These are phyloP conservation scores for Leptographium wingfieldii DNA, from an alignment of 2,329 filamentous ascomycete genomes.

Conservation along the genomic window DNA sequence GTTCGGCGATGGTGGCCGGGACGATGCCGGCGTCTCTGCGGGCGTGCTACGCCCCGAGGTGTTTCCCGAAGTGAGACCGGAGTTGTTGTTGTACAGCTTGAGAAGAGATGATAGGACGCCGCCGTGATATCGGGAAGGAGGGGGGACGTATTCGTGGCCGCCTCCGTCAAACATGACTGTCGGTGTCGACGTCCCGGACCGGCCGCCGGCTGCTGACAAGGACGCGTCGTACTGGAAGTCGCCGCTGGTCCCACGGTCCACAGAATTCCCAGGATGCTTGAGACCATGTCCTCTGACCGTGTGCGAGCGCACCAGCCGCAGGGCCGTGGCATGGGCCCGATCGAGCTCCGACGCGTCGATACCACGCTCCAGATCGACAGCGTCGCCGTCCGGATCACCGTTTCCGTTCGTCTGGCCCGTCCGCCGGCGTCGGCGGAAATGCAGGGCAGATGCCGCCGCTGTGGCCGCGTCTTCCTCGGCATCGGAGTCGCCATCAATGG, in stretches of 20 bases:
- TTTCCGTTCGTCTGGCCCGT: neutral
- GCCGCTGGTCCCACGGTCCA: neutral
- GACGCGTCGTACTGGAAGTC: conserved; percentile 12
- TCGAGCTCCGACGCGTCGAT: neutral
- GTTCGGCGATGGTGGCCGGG: conserved; percentile 28
- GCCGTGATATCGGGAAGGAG: conserved; percentile 55
- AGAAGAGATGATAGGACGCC: conserved; percentile 63
- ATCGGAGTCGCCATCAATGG: conserved; percentile 13
- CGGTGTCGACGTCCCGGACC: conserved; percentile 20
- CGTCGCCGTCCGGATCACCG: neutral
- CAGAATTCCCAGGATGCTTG: neutral
- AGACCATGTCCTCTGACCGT: neutral
- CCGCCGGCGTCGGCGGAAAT: neutral
- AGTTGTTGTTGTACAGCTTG: conserved; percentile 47
- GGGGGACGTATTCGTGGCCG: conserved; percentile 46
- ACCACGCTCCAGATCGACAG: conserved; percentile 3
- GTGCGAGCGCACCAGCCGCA: conserved; percentile 12
- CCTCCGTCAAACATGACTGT: conserved; percentile 47
- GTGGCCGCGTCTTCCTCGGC: neutral
- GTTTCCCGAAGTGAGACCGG: conserved; percentile 17
- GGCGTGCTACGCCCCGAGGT: conserved; percentile 31
- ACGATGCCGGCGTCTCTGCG: conserved; percentile 26
- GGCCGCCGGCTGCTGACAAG: neutral
- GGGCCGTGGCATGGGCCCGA: conserved; percentile 8
- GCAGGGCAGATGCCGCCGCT: neutral